Evolutionary conservation across 2,329 filamentous ascomycete genomes (phyloP).

Genomic region (Apiospora aurea): DNA sequence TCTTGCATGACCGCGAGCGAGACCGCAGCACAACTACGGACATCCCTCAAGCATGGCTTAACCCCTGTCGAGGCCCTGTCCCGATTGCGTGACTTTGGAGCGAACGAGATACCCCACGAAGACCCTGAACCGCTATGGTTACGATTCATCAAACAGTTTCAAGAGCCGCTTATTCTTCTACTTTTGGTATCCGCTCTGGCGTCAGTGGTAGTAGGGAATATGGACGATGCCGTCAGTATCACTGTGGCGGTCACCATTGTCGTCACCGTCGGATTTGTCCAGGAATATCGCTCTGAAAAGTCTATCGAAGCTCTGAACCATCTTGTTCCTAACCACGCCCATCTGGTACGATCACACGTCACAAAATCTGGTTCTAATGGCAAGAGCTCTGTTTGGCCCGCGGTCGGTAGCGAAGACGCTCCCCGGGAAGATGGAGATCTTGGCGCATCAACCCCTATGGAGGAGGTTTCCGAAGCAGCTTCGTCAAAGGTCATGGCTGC

Average conservation of each 20-base stretch:
- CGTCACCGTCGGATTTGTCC: slow-evolving; percentile 92
- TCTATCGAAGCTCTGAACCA: slow-evolving; percentile 94
- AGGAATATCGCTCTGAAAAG: slow-evolving; percentile 97
- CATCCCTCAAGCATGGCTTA: slow-evolving; percentile 84
- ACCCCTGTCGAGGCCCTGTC: slow-evolving; percentile 81
- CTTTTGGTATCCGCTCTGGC: slow-evolving; percentile 87
- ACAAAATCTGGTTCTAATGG: slow-evolving; percentile 44
- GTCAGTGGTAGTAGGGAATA: slow-evolving; percentile 90
- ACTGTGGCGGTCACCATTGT: slow-evolving; percentile 96
- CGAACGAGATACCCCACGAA: slow-evolving; percentile 94
- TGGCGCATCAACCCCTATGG: slow-evolving; percentile 65
- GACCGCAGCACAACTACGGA: slow-evolving; percentile 77
- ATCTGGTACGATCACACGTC: slow-evolving; percentile 76
- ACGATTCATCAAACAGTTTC: slow-evolving; percentile 95
- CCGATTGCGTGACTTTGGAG: slow-evolving; percentile 80
- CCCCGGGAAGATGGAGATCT: slow-evolving; percentile 46
- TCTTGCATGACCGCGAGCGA: slow-evolving; percentile 77
- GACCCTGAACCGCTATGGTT: slow-evolving; percentile 94
- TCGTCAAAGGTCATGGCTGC: slow-evolving; percentile 87
- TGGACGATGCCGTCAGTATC: slow-evolving; percentile 95
- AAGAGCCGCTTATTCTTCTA: slow-evolving; percentile 93
- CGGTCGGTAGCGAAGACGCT: slow-evolving; percentile 37
- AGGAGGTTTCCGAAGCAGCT: slow-evolving; percentile 71
- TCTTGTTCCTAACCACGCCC: slow-evolving; percentile 92
- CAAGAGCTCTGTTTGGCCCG: slow-evolving; percentile 56